phyloP scores from a whole-genome alignment of 2,329 filamentous ascomycete species.

The Nothopassalora personata region DNA sequence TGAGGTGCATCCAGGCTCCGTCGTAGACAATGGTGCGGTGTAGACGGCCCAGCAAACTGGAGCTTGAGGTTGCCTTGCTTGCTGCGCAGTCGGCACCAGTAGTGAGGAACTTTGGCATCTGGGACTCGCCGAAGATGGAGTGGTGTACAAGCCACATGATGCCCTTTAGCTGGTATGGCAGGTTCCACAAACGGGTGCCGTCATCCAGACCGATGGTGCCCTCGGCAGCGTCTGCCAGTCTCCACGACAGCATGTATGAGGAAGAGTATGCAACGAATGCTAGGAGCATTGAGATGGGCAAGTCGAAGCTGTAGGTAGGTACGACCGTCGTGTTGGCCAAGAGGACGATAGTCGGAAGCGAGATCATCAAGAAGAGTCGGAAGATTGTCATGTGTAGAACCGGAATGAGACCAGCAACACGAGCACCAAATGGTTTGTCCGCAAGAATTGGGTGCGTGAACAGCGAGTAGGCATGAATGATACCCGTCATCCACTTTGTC shows the following conservation, averaged over 20 bases:
- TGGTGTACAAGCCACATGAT: conserved; percentile 14
- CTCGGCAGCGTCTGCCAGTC: conserved; percentile 9
- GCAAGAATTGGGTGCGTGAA: conserved; percentile 12
- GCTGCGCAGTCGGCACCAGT: conserved; percentile 14
- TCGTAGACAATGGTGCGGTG: conserved; percentile 9
- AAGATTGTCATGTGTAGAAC: conserved; percentile 9
- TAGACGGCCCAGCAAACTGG: conserved; percentile 4
- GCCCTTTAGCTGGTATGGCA: conserved; percentile 18
- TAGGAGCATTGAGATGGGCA: conserved; percentile 7
- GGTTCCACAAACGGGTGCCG: conserved; percentile 15
- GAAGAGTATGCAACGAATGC: conserved; percentile 11
- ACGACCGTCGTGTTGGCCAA: conserved; percentile 7
- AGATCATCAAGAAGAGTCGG: conserved; percentile 9
- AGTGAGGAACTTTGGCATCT: conserved; percentile 13
- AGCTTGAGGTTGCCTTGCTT: conserved; percentile 4
- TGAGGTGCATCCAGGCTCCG: conserved; percentile 16
- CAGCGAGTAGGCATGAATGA: conserved; percentile 15
- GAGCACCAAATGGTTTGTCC: conserved; percentile 6
- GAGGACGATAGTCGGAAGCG: conserved; percentile 9
- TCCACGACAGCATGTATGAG: conserved; percentile 12
- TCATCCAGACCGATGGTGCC: conserved; percentile 13
- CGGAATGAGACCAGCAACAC: conserved; percentile 8
- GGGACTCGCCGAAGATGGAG: conserved; percentile 13
- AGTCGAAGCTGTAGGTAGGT: conserved; percentile 5
- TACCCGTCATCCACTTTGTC: conserved; percentile 18